Evolutionary conservation across 1,139 yeast genomes (phyloP), one percentile per base, ranked within the genome.

Genomic region (Blastobotrys illinoisensis): DNA sequence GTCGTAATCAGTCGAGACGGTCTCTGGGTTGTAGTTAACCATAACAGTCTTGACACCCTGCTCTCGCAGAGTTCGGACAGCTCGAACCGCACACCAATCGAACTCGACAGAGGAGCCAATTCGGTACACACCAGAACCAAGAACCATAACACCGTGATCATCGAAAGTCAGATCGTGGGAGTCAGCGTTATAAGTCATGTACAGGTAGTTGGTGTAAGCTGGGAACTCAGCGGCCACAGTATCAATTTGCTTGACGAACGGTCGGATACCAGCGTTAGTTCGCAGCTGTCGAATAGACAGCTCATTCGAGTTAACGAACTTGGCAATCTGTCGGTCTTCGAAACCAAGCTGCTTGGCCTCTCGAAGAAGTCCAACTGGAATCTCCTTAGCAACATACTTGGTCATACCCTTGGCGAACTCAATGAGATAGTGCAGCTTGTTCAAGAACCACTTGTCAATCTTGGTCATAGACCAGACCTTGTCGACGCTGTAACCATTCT

Each of bases 151-250:
- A 71, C 96, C 96, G 61, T 87, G 85, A 63, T 88, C 96, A 60
- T 88, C 83, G 67, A 93, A 93, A 32, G 78, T 70, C 60, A 93
- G 85, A 73, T 93, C 99, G 60, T 88, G 88, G 54, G 88, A 77
- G 66, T 88, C 90, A 57, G 97, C 99, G 70, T 90, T 93, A 78
- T 93, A 93, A 48, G 99, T 93, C 73, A 90, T 82, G 78, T 93
- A 93, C 72, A 93, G 80, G 75, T 93, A 93, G 77, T 93, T 93
- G 69, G 99, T 93, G 76, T 74, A 82, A 51, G 98, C 97, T 54
- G 99, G 99, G 84, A 93, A 93, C 74, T 93, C 99, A 54, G 99
- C 99, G 55, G 99, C 99, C 65, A 93, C 97, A 43, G 99, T 93
- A 77, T 93, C 99, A 67, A 93, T 93, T 76, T 91, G 97, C 74